These are phyloP conservation scores for Coffea eugenioides DNA, from an alignment of 257 asterid species.

Conservation along the genomic window DNA sequence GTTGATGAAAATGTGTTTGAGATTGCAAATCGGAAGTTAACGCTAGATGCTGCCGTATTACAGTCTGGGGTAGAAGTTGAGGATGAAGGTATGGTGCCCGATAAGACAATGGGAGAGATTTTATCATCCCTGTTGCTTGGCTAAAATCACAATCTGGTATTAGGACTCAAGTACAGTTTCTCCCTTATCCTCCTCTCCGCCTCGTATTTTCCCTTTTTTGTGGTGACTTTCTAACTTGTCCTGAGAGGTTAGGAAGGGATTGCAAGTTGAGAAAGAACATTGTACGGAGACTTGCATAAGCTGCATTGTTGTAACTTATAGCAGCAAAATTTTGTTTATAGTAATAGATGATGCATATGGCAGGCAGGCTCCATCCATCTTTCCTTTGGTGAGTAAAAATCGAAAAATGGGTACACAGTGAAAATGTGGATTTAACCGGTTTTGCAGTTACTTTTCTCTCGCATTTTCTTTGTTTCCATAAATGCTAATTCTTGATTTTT, in stretches of 20 bases:
- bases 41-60: conserved; percentile 87
- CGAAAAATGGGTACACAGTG: no score
- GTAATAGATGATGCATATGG: not conserved
- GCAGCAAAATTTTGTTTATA: not conserved
- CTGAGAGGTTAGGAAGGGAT: not conserved
- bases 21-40: conserved; percentile 87
- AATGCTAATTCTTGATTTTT: no score
- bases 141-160: conserved; percentile 2
- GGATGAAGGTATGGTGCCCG: conserved; percentile 66
- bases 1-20: conserved; percentile 91
- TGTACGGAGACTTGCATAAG: not conserved
- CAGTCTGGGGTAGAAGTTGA: conserved; percentile 65
- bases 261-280: not conserved
- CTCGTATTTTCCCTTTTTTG: not conserved
- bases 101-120: conserved; percentile 93
- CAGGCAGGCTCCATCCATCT: not conserved
- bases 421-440: no score
- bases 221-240: not conserved
- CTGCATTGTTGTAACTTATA: not conserved
- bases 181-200: not conserved
- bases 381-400: not conserved
- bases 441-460: no score
- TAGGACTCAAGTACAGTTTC: not conserved
- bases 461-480: no score
- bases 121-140: conserved; percentile 63